Base-by-base conservation (phyloP, 2,329 filamentous ascomycete species). In the Alternaria burnsii region DNA sequence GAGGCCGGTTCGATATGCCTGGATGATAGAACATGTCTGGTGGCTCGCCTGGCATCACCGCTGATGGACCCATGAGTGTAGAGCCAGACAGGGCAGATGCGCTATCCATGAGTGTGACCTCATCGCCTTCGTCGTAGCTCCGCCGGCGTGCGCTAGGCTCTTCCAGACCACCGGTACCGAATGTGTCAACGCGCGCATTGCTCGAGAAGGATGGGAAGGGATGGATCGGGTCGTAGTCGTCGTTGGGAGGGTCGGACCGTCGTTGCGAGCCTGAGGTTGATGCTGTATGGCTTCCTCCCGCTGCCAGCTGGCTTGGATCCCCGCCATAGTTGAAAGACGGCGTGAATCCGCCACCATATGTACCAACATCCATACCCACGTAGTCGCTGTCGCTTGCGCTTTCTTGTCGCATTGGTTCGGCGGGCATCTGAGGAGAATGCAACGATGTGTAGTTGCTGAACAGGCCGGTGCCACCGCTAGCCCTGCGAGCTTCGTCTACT, bases 21-120 rank as follows among this genome's bases (percentile, higher is more conserved):
- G 94, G 94, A 71, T 98, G 93, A 76, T 96, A 99, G 76, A 97
- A 97, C 74, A 98, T 89, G 70, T 97, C 95, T 18, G 91, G 91
- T 63, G 93, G 92, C 57, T 93, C 92, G 34, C 76, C 76, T 30
- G 73, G 71, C 58, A 79, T 78, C 9, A 78, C 76, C 30, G 80
- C 68, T 32, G 74, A 69, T 18, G 66, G 65, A 9, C 58, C 60
- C 52, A 60, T 60, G 18, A 72, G 56, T 1, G 70, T 71, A n/a
- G 74, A 74, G n/a, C 67, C 64, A 28, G 69, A 69, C 53, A 69
- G 63, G 24, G 26, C 46, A 44, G 70, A 71, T 41, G 69, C 66
- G 41, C 58, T 67, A 47, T 83, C 80, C 65, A 78, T 81, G 36
- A 84, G 72, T 6, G 76, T 77, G 46, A 79, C 85, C 76, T 98